These are phyloP conservation scores for Podila epigama DNA, from an alignment of 192 early-diverging fungal genomes.

Conservation along the genomic window DNA sequence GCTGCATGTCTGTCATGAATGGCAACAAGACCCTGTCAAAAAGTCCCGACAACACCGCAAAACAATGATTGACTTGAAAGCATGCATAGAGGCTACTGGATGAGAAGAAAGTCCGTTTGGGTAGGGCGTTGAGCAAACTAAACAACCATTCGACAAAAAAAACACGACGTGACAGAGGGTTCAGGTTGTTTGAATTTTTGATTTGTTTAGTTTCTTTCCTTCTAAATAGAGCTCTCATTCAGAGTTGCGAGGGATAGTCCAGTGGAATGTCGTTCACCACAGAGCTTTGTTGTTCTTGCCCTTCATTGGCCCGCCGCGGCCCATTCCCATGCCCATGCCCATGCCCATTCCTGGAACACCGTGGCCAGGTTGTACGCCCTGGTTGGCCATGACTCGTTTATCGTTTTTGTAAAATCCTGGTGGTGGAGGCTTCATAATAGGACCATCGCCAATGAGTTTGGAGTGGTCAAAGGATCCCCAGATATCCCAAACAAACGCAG, in stretches of 20 bases:
- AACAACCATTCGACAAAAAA: background rate
- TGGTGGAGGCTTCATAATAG: slow-evolving; percentile 26
- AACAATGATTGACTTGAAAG: too few species aligned
- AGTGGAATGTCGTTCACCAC: background rate
- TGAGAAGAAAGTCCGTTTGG: too few species aligned
- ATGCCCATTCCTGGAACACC: background rate
- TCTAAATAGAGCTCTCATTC: too few species aligned
- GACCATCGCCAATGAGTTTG: slow-evolving; percentile 8
- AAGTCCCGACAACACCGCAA: too few species aligned
- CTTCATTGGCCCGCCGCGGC: background rate
- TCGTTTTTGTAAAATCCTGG: slow-evolving; percentile 22
- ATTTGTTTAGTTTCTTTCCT: too few species aligned
- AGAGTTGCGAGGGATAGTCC: too few species aligned
- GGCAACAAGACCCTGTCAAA: too few species aligned
- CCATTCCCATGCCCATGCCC: background rate
- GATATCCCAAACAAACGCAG: slow-evolving; percentile 34
- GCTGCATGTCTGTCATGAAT: too few species aligned
- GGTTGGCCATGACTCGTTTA: background rate
- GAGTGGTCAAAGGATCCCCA: slow-evolving; percentile 39
- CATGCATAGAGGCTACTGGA: too few species aligned
- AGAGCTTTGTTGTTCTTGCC: background rate
- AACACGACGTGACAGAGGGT: background rate
- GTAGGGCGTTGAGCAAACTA: too few species aligned
- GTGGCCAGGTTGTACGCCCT: background rate
- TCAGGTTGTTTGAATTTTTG: too few species aligned